phyloP scores from a whole-genome alignment of 1,284 basidiomycete species.

The Microbotryum lychnidis-dioicae region DNA sequence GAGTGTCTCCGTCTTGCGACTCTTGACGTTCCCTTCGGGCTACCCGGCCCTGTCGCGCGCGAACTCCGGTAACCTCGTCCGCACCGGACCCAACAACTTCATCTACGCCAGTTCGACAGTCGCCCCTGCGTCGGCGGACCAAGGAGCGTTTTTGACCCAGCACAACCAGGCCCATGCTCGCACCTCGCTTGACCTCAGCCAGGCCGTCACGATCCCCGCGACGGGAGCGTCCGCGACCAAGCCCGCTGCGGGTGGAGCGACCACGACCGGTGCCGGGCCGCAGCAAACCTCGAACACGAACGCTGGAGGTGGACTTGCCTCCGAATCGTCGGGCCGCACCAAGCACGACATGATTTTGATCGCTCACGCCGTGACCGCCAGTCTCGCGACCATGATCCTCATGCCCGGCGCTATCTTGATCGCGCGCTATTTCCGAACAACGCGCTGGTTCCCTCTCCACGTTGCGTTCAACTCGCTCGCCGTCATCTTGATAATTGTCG shows the following conservation, averaged over 20 bases:
- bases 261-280: background rate
- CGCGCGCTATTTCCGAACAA: conserved; percentile 16
- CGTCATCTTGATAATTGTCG: conserved; percentile 3
- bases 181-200: conserved; percentile 8
- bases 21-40: background rate
- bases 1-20: conserved; percentile 13
- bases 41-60: conserved; percentile 10
- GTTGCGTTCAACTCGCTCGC: conserved; percentile 6
- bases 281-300: too few species aligned
- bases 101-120: conserved; percentile 17
- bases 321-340: background rate
- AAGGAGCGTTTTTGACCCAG: conserved; percentile 8
- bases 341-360: conserved; percentile 18
- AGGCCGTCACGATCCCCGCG: background rate
- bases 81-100: background rate
- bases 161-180: conserved; percentile 12
- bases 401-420: conserved; percentile 16
- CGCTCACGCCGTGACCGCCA: conserved; percentile 49
- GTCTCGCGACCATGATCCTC: conserved; percentile 39
- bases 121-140: background rate
- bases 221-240: background rate
- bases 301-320: too few species aligned
- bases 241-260: background rate
- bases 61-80: background rate
- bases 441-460: conserved; percentile 17